Evolutionary conservation across 768 basidiomycete species (phyloP).

Genomic region (Sporobolomyces pararoseus): DNA sequence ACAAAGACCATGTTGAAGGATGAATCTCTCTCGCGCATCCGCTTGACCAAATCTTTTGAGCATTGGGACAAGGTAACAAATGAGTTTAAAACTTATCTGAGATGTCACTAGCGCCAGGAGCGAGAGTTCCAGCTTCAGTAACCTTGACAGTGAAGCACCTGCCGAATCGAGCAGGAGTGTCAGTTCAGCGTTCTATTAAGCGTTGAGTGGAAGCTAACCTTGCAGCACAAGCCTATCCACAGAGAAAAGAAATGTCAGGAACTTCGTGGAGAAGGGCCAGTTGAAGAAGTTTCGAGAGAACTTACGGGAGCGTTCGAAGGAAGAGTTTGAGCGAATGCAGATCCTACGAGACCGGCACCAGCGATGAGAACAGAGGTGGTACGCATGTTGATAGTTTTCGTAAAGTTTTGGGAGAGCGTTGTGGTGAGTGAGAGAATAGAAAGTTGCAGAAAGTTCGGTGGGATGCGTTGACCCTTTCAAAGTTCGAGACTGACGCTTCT

Average conservation of each 20-base stretch:
- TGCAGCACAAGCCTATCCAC: conserved; percentile 11
- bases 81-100: background rate
- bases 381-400: background rate
- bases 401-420: too few relatives aligned
- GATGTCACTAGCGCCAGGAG: conserved; percentile 9
- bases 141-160: conserved; percentile 31
- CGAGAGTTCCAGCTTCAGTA: conserved; percentile 12
- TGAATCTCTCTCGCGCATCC: background rate
- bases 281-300: background rate
- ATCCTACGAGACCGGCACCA: background rate
- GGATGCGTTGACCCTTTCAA: too few relatives aligned
- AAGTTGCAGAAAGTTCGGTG: too few relatives aligned
- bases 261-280: background rate
- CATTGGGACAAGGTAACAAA: too few relatives aligned
- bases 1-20: background rate
- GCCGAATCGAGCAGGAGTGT: too few relatives aligned
- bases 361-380: background rate
- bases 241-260: background rate
- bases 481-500: too few relatives aligned
- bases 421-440: too few relatives aligned
- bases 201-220: too few relatives aligned
- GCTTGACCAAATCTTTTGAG: too few relatives aligned
- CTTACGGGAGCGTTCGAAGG: conserved; percentile 17
- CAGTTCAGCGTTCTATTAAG: too few relatives aligned
- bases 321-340: conserved; percentile 10